Evolutionary conservation across 306 rosid species (phyloP), one percentile per base, ranked within the genome.

Genomic region (Parietaria judaica): DNA sequence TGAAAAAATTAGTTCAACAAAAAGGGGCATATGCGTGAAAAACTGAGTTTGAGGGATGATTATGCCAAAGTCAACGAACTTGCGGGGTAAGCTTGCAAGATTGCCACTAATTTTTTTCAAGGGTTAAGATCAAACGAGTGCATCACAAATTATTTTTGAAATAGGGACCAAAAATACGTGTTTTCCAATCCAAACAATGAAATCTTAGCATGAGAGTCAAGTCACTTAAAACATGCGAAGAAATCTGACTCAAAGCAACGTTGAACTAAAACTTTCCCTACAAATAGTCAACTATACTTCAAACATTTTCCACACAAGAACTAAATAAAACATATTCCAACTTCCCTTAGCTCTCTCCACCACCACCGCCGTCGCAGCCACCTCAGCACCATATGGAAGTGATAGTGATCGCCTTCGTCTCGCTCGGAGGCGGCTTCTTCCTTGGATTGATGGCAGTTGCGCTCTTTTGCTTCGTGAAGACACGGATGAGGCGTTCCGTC

Each of bases 121-220:
- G 31, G 31, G 31, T 23, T 23, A 23, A 23, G 31, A 23, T 23
- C 31, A 23, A 23, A 23, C 31, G 31, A 23, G 1, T 23, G 31
- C 31, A 23, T 23, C 31, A 23, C 31, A 23, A 63, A 61, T n/a
- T 36, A 45, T 31, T 66, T 49, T 11, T 14, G 65, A 72, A 76
- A 70, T 23, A 23, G 31, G 31, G 31, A 23, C 31, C 31, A 23
- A 23, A 23, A 79, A 72, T 76, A 70, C 76, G 87, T 86, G 87
- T 78, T 79, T 75, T 86, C 69, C 78, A 86, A 78, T 82, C 14
- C 90, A 86, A 81, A 72, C 83, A 86, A 76, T 9, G 74, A 57
- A 80, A 73, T 72, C 96, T 83, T 88, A 15, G 83, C 62, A 83
- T 71, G 83, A 60, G 80, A 70, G 86, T 58, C 78, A 85, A 85